phyloP scores from a whole-genome alignment of 2,329 filamentous ascomycete genomes.

The Xylariaceae sp. region DNA sequence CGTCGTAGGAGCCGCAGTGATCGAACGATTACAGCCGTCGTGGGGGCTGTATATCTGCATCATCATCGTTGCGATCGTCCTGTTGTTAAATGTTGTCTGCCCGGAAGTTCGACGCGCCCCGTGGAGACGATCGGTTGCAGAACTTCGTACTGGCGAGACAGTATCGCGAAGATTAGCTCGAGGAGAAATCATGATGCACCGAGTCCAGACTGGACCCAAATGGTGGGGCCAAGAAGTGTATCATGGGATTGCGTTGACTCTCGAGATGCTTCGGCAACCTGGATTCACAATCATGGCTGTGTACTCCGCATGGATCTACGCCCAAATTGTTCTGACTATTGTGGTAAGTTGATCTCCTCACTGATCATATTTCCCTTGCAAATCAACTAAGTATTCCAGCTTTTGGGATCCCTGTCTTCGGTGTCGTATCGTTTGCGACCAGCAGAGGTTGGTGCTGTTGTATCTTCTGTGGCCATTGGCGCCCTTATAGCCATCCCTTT shows the following conservation, averaged over 20 bases:
- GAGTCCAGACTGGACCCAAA: conserved; percentile 63
- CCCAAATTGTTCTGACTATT: conserved; percentile 67
- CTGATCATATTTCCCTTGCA: not conserved
- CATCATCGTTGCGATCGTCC: conserved; percentile 57
- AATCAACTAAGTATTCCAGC: conserved; percentile 26
- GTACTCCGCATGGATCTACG: conserved; percentile 76
- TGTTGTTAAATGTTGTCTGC: conserved; percentile 64
- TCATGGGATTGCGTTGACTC: conserved; percentile 60
- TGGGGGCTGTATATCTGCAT: conserved; percentile 76
- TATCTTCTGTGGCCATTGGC: conserved; percentile 62
- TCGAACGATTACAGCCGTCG: conserved; percentile 56
- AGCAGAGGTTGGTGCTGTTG: conserved; percentile 60
- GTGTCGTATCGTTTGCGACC: conserved; percentile 60
- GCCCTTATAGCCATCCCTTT: conserved; percentile 66
- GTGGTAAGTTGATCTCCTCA: conserved; percentile 34
- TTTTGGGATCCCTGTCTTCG: conserved; percentile 67
- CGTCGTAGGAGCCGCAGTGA: conserved; percentile 63
- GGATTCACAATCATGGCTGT: conserved; percentile 67
- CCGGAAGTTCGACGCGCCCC: conserved; percentile 67
- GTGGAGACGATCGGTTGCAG: conserved; percentile 62
- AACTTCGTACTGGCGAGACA: conserved; percentile 51
- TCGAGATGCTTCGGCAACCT: conserved; percentile 67
- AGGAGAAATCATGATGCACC: conserved; percentile 72
- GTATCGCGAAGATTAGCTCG: conserved; percentile 57
- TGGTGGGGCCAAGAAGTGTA: conserved; percentile 75